These are phyloP conservation scores for Ustilago nuda DNA, from an alignment of 1,284 basidiomycete genomes.

Conservation along the genomic window DNA sequence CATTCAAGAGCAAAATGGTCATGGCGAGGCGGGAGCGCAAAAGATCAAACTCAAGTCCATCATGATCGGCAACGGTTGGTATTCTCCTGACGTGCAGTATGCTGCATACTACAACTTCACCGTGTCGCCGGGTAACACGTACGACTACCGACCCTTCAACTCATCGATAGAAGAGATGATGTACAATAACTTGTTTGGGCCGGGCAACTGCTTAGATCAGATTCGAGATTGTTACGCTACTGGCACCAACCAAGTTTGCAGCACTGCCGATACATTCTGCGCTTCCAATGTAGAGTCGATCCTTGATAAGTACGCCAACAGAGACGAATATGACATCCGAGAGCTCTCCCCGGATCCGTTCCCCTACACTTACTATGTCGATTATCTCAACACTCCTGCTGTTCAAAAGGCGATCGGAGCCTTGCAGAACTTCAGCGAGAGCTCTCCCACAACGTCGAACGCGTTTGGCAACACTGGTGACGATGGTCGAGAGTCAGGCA, in stretches of 20 bases:
- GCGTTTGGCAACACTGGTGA: slow-evolving; percentile 52
- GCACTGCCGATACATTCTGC: slow-evolving; percentile 54
- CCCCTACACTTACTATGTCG: slow-evolving; percentile 54
- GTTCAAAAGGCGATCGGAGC: slow-evolving; percentile 55
- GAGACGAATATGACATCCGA: slow-evolving; percentile 60
- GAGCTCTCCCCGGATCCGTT: slow-evolving; percentile 57
- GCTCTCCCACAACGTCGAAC: slow-evolving; percentile 30
- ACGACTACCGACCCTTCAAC: slow-evolving; percentile 52
- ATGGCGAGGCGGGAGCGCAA: slow-evolving; percentile 71
- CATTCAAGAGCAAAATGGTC: slow-evolving; percentile 75
- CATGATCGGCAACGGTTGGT: slow-evolving; percentile 73
- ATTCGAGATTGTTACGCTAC: slow-evolving; percentile 50
- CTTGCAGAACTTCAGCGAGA: slow-evolving; percentile 55
- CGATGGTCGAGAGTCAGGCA: slow-evolving; percentile 42
- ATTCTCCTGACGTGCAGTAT: slow-evolving; percentile 54
- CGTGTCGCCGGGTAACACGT: slow-evolving; percentile 53
- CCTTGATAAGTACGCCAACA: slow-evolving; percentile 41
- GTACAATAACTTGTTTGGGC: slow-evolving; percentile 49
- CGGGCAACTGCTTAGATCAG: slow-evolving; percentile 56
- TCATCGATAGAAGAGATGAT: slow-evolving; percentile 37
- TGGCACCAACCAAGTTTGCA: slow-evolving; percentile 47
- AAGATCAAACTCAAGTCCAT: slow-evolving; percentile 76
- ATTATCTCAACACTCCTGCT: slow-evolving; percentile 49
- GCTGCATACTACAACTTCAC: slow-evolving; percentile 60
- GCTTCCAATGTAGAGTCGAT: slow-evolving; percentile 46